Base-by-base conservation (phyloP, 129 eudicot genomes). In the Oenanthe sinensis region DNA sequence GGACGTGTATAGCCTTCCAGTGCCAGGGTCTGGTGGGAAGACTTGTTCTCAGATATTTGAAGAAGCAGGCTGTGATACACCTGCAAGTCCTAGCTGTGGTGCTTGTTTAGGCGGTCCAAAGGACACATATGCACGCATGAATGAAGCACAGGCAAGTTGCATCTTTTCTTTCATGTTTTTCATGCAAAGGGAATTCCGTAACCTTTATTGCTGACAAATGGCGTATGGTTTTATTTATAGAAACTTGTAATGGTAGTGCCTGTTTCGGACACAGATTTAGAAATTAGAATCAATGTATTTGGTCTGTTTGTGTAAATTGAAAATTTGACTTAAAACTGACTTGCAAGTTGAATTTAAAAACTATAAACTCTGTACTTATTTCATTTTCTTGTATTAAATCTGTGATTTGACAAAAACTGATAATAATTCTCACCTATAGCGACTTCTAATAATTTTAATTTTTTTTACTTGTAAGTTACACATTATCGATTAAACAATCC, bases 11-110 rank as follows among this genome's bases (percentile, higher is more conserved):
- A 89, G 90, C 88, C 97, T 96, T 43, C 97, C 97, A 2, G 97
- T 96, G 49, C 96, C 99, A 37, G 99, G 97, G 63, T 86, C 99
- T 20, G 97, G 99, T 65, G 99, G 99, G 17, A 96, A 90, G 87
- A 96, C 99, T 19, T 96, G 99, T 83, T 88, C 97, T 28, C 99
- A 96, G 89, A 96, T 96, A 80, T 92, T 96, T 80, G 99, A 96
- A 82, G 97, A 88, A 79, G 99, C 97, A 69, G 99, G 99, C 26
- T 96, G 99, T 80, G 99, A 96, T 78, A 86, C 97, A 5, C 99
- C 99, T 36, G 81, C 95, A 11, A 96, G 97, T 80, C 99, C 99
- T 75, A 87, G 90, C 74, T 96, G 99, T 76, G 99, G 97, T 79
- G 99, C 99, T 75, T 96, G 99, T 86, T 80, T 96, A 80, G 97